phyloP scores from a whole-genome alignment of 306 rosid genomes.

The Neltuma alba region DNA sequence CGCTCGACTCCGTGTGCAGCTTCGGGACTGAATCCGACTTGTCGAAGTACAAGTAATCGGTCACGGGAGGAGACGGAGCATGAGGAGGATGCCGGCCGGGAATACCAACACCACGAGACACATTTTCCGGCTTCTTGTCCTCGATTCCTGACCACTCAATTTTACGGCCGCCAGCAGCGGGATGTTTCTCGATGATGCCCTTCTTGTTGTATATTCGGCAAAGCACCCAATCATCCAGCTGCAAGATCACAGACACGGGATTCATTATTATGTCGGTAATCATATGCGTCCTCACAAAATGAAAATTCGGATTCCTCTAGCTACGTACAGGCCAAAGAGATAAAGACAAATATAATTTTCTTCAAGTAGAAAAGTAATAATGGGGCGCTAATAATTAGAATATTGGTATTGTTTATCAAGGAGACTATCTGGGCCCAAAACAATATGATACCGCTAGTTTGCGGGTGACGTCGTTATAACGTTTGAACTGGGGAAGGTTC shows the following conservation, averaged over 20 bases:
- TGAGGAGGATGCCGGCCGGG: background rate
- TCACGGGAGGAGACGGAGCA: background rate
- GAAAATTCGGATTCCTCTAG: background rate
- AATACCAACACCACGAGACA: background rate
- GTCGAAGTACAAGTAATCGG: slow-evolving; percentile 47
- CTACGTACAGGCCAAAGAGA: background rate
- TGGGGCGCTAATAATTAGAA: background rate
- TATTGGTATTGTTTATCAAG: background rate
- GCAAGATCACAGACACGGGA: slow-evolving; percentile 40
- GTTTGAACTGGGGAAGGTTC: background rate
- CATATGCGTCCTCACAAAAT: background rate
- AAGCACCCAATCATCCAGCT: slow-evolving; percentile 86
- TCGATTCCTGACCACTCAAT: slow-evolving; percentile 26
- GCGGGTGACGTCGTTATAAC: background rate
- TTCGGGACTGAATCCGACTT: slow-evolving; percentile 60
- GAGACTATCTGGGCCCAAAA: background rate
- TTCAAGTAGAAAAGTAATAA: background rate
- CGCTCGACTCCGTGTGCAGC: slow-evolving; percentile 62
- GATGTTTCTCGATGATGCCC: slow-evolving; percentile 48
- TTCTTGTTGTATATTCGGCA: slow-evolving; percentile 87
- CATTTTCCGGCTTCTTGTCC: slow-evolving; percentile 53
- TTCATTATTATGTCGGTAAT: background rate
- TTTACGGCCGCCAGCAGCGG: background rate
- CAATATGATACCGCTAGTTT: background rate
- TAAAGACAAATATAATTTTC: slow-evolving; percentile 38